These are phyloP conservation scores for Pseudevernia furfuracea DNA, from an alignment of 495 filamentous ascomycete genomes.

Conservation along the genomic window DNA sequence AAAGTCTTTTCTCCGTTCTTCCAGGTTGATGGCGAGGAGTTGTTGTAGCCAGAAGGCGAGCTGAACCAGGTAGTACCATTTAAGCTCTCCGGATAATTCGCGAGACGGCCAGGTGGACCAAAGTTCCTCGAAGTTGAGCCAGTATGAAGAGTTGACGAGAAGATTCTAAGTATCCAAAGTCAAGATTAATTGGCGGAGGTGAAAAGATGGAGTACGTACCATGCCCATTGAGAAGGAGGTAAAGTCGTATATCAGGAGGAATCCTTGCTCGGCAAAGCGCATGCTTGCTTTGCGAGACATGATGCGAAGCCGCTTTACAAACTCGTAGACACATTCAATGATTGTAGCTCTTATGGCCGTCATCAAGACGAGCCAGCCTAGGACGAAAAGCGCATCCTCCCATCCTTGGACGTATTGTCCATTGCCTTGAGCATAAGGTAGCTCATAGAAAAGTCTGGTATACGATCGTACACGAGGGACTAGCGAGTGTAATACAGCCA, in stretches of 20 bases:
- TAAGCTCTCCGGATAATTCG: constrained; percentile 62
- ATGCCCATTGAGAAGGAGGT: constrained; percentile 76
- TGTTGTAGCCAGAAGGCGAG: constrained; percentile 92
- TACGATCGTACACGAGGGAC: constrained; percentile 67
- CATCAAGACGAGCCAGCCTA: constrained; percentile 72
- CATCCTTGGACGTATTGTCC: constrained; percentile 65
- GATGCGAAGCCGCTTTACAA: constrained; percentile 47
- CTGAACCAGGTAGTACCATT: constrained; percentile 88
- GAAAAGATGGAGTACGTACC: constrained; percentile 40
- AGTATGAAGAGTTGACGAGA: constrained; percentile 45
- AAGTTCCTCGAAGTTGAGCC: constrained; percentile 64
- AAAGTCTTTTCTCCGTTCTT: constrained; percentile 88
- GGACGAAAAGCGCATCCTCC: constrained; percentile 72
- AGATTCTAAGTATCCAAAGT: neutral
- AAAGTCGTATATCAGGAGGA: constrained; percentile 72
- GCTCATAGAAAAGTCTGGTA: constrained; percentile 73
- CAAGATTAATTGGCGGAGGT: neutral
- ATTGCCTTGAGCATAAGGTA: constrained; percentile 68
- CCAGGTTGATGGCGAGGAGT: constrained; percentile 87
- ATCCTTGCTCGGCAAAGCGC: constrained; percentile 88
- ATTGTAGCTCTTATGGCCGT: constrained; percentile 72
- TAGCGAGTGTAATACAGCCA: constrained; percentile 66
- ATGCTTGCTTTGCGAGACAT: constrained; percentile 62
- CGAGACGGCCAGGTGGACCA: constrained; percentile 79
- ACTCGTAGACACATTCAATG: constrained; percentile 49